These are phyloP conservation scores for Aspergillus sp. DNA, from an alignment of 2,329 filamentous ascomycete genomes.

Conservation along the genomic window DNA sequence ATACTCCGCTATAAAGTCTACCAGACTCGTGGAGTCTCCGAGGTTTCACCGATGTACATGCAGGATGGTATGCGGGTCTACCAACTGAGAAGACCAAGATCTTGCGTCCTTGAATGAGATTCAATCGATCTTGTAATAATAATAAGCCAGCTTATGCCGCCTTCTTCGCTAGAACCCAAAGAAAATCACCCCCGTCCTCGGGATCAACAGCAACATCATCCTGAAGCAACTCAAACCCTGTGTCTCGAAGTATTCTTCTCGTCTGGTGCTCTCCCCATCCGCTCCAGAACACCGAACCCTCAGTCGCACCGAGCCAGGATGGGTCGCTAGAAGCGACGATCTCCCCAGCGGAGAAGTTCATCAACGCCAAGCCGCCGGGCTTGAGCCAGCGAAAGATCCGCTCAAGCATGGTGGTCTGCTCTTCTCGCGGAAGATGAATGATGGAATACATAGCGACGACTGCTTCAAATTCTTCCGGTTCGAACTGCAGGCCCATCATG, in stretches of 20 bases:
- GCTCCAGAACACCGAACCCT: conserved; percentile 40
- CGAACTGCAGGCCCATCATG: conserved; percentile 42
- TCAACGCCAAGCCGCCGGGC: conserved; percentile 51
- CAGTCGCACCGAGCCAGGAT: conserved; percentile 33
- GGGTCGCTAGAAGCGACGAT: conserved; percentile 14
- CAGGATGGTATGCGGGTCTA: too few species aligned
- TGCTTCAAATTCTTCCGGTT: conserved; percentile 42
- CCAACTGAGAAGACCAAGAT: too few species aligned
- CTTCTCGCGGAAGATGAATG: conserved; percentile 53
- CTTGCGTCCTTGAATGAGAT: too few species aligned
- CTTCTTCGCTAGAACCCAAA: conserved; percentile 19
- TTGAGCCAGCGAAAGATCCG: conserved; percentile 50
- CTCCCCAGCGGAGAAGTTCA: conserved; percentile 42
- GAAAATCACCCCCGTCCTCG: conserved; percentile 11
- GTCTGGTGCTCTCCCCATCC: conserved; percentile 36
- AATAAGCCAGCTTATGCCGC: too few species aligned
- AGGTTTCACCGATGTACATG: too few species aligned
- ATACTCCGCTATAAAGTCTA: too few species aligned
- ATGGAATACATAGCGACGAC: conserved; percentile 55
- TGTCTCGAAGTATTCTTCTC: conserved; percentile 20
- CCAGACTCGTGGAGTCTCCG: too few species aligned
- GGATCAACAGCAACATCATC: conserved; percentile 18
- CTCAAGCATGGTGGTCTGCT: conserved; percentile 49
- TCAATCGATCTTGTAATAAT: too few species aligned
- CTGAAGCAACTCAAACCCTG: conserved; percentile 23